Base-by-base conservation (phyloP, 2,329 filamentous ascomycete genomes). In the Aspergillus sojae region DNA sequence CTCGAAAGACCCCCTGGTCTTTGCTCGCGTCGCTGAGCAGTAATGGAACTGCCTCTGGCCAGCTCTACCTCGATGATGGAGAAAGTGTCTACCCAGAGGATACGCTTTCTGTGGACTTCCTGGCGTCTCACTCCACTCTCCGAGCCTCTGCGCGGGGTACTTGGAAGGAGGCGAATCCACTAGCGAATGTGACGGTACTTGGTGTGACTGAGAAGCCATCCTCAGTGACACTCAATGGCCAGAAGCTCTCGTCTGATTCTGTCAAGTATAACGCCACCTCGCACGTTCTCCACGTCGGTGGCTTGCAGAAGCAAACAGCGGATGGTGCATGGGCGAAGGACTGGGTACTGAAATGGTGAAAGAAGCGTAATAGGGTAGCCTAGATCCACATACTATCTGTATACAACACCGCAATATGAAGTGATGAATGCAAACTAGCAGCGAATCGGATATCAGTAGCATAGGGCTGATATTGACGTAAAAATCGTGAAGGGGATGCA, bases 1-100 rank as follows among this genome's bases (percentile, higher is more conserved):
- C 84, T 23, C 83, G 90, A 41, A 80, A 82, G 56, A 91, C 86
- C 55, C 84, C 87, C 0, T 94, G 90, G 89, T 85, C 85, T 9
- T 67, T 94, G 46, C 79, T 93, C 11, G 85, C 87, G 1, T 88
- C 89, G 2, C 82, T 91, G 1, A 82, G 85, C 65, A 69, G 72
- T 1, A 71, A 83, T 19, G 87, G 88, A 0, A 74, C 77, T 1
- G 90, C 91, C 0, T 78, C 71, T 2, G 91, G 91, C 0, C 75
- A 80, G 21, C 75, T 94, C 34, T 93, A 94, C 72, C 73, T 93
- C 9, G 91, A 94, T 69, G 91, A 94, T 68, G 91, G 91, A 1
- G 89, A 89, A 77, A 91, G 87, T 61, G 62, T 92, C 9, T 70
- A 76, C 39, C 89, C 86, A 0, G 80, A 84, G 14, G 79, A 81